A percentile compares a stretch with the other conserved stretches of the same genome.
Evolutionary conservation across 2,329 filamentous ascomycete genomes (phyloP).

Genomic region (Chrysosphaeria jannelii): DNA sequence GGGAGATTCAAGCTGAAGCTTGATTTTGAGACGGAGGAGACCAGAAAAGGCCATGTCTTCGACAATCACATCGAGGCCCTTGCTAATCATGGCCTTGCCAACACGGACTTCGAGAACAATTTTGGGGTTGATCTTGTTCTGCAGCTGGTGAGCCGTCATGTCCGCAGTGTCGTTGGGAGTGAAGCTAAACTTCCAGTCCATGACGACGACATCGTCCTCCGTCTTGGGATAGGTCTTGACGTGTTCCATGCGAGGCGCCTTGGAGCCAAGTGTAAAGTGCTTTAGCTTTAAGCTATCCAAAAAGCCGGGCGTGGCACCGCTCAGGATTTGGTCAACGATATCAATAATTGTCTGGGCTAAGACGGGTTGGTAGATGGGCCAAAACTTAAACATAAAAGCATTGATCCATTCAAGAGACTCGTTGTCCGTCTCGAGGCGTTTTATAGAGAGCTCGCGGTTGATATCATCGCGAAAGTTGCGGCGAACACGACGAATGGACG

Average conservation of each 20-base stretch:
- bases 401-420: conserved; percentile 98
- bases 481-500: conserved; percentile 72
- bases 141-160: conserved; percentile 67
- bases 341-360: conserved; percentile 76
- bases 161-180: conserved; percentile 83
- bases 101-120: conserved; percentile 81
- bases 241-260: conserved; percentile 85
- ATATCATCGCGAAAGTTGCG: conserved; percentile 92
- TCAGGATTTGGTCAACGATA: conserved; percentile 86
- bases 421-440: conserved; percentile 60
- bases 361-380: conserved; percentile 93
- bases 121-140: conserved; percentile 92
- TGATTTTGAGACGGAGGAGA: conserved; percentile 89
- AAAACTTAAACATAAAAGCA: conserved; percentile 93
- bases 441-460: conserved; percentile 53
- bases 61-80: conserved; percentile 88
- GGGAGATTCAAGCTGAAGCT: conserved; percentile 84
- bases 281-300: conserved; percentile 82
- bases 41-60: conserved; percentile 94
- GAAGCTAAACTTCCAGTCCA: conserved; percentile 99
- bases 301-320: conserved; percentile 70
- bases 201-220: conserved; percentile 81
- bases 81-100: conserved; percentile 89
- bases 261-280: conserved; percentile 77
- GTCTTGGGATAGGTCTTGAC: conserved; percentile 95